Percentiles rank a stretch among this genome's conserved stretches.
Conservation (phyloP, 805 yeast species). For the Candida sonorensis region DNA sequence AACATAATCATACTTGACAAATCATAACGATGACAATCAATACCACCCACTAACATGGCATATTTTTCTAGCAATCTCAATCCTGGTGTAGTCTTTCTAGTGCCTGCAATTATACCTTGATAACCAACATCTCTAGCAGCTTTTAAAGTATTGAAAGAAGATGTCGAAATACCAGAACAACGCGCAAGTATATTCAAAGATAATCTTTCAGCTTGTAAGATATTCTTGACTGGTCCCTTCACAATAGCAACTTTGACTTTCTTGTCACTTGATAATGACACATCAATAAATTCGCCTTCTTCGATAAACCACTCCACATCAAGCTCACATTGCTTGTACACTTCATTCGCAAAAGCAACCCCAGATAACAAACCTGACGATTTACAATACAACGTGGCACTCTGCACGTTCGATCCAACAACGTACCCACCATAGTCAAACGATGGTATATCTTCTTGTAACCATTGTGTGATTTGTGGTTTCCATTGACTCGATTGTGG, state of each 20-base stretch:
- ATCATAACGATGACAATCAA: constrained; percentile 88
- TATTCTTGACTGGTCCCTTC: constrained; percentile 72
- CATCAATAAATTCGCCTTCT: constrained; percentile 60
- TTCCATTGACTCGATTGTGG: constrained; percentile 82
- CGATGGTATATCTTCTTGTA: constrained; percentile 85
- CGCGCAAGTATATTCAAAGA: constrained; percentile 78
- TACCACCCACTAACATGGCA: constrained; percentile 93
- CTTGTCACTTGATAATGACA: constrained; percentile 30
- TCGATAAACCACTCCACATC: constrained; percentile 62
- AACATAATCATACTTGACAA: constrained; percentile 93
- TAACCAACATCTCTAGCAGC: constrained; percentile 66
- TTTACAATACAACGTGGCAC: constrained; percentile 78
- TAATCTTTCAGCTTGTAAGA: constrained; percentile 79
- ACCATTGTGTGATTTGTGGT: constrained; percentile 64
- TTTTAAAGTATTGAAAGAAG: constrained; percentile 47
- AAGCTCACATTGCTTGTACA: constrained; percentile 68
- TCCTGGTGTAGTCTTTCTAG: constrained; percentile 97
- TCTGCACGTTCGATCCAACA: constrained; percentile 69
- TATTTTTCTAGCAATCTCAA: constrained; percentile 82
- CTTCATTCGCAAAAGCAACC: constrained; percentile 83
- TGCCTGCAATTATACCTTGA: constrained; percentile 85
- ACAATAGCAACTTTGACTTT: constrained; percentile 74
- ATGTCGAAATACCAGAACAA: constrained; percentile 83
- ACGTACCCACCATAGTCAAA: constrained; percentile 94
- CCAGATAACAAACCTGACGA: constrained; percentile 77